Evolutionary conservation across 2,329 filamentous ascomycete genomes (phyloP), one percentile per base, ranked within the genome.

Genomic region (Exophiala oligosperma): DNA sequence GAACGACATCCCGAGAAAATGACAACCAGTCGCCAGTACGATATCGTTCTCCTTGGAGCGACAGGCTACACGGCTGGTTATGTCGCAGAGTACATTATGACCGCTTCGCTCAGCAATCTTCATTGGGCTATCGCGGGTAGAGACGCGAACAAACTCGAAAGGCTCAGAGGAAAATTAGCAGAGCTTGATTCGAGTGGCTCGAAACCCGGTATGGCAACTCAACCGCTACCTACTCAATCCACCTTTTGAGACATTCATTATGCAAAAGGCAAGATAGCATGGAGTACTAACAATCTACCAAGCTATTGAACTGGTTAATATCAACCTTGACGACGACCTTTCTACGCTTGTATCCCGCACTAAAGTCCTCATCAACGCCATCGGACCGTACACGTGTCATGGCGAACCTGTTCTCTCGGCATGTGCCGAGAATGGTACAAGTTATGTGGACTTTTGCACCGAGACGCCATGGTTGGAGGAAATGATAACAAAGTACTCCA

Each of bases 121-220:
- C 91, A 85, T 76, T 96, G 92, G 92, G 92, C 90, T 11, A 78
- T 96, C 54, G 90, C 91, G 47, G 92, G 92, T 26, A 87, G 92
- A 26, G 92, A 89, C 11, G 76, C 80, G 43, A 76, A 79, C 46
- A 96, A 96, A 72, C 81, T 97, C 3, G 82, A 88, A 64, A 74
- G 75, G 38, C 74, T 96, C 23, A 9, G n/a, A n/a, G 21, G 23
- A n/a, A 48, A 26, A 29, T 21, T 48, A 26, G 8, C 11, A 3
- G 14, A 48, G n/a, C 46, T 48, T 7, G 28, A 48, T n/a, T n/a
- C 46, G 29, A 12, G 29, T n/a, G 21, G 46, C 7, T 29, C 46
- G 6, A 29, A 28, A 29, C 46, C 46, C 91, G 70, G 90, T 81
- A 66, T 74, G 63, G 12, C 17, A 17, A n/a, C 7, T 35, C 24